phyloP scores from a whole-genome alignment of 306 rosid species.

The Dalbergia oliveri region DNA sequence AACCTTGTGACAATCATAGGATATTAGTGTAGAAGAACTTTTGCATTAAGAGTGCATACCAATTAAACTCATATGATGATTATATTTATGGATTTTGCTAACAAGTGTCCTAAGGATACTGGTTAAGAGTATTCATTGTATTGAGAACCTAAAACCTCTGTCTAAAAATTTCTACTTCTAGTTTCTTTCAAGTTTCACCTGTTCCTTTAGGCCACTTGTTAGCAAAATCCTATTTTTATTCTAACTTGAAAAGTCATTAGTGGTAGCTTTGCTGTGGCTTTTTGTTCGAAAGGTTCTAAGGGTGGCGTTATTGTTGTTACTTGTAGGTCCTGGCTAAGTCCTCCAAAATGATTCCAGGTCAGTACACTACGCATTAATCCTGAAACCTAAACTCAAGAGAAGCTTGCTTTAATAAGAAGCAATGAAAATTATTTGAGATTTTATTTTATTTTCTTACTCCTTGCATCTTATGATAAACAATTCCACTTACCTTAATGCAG shows the following conservation, averaged over 20 bases:
- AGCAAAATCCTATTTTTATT: too few relatives aligned
- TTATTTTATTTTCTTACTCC: not conserved
- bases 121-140: too few relatives aligned
- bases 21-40: too few relatives aligned
- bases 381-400: not conserved
- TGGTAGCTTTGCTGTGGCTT: slow-evolving; percentile 19
- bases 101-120: too few relatives aligned
- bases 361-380: slow-evolving; percentile 22
- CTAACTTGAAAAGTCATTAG: not conserved
- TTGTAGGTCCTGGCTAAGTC: slow-evolving; percentile 97
- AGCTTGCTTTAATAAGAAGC: slow-evolving; percentile 26
- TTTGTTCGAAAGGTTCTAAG: slow-evolving; percentile 13
- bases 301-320: slow-evolving; percentile 33
- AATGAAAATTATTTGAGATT: not conserved
- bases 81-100: too few relatives aligned
- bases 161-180: too few relatives aligned
- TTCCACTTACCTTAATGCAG: slow-evolving; percentile 61
- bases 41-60: not conserved
- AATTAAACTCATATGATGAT: not conserved
- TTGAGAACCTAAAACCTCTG: too few relatives aligned
- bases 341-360: slow-evolving; percentile 99
- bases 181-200: too few relatives aligned
- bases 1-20: too few relatives aligned
- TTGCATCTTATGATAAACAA: slow-evolving; percentile 32
- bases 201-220: too few relatives aligned